These are phyloP conservation scores for Neopestalotiopsis rosae DNA, from an alignment of 2,329 filamentous ascomycete species.

Conservation along the genomic window DNA sequence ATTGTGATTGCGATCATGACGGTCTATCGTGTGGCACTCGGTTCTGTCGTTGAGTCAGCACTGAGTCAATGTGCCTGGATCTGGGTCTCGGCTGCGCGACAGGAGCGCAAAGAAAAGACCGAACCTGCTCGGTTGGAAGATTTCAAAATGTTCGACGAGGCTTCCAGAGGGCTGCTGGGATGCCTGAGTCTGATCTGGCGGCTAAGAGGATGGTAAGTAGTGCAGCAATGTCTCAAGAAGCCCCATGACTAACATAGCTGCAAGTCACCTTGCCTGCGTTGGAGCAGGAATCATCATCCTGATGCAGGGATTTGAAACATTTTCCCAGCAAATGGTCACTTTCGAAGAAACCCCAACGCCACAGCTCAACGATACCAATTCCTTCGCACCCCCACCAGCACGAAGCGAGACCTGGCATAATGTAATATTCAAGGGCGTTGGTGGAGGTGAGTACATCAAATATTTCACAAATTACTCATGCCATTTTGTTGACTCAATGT, in stretches of 20 bases:
- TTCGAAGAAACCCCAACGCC: conserved; percentile 34
- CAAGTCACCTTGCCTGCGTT: conserved; percentile 43
- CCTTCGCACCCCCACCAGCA: conserved; percentile 32
- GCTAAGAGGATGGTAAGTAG: conserved; percentile 38
- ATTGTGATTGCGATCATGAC: conserved; percentile 44
- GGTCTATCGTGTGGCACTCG: conserved; percentile 41
- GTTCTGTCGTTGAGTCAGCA: conserved; percentile 40
- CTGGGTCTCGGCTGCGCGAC: conserved; percentile 42
- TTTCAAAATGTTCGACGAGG: conserved; percentile 45
- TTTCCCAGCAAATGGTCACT: conserved; percentile 44
- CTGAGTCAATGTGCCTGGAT: conserved; percentile 46
- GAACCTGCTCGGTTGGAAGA: conserved; percentile 40
- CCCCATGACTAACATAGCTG: conserved; percentile 8
- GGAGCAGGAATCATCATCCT: conserved; percentile 42
- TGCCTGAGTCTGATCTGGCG: conserved; percentile 41
- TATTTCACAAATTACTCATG: not conserved
- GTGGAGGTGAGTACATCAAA: not conserved
- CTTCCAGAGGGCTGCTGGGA: conserved; percentile 41
- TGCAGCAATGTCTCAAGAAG: not conserved
- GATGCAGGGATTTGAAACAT: conserved; percentile 43
- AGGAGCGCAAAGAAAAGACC: conserved; percentile 34
- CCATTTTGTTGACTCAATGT: not conserved
- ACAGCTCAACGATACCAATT: conserved; percentile 25
- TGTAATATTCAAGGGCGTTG: conserved; percentile 21
- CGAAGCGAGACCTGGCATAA: conserved; percentile 43